A percentile compares a stretch with the other conserved stretches of the same genome.
Evolutionary conservation across 306 rosid genomes (phyloP).

Genomic region (Ceratonia siliqua): DNA sequence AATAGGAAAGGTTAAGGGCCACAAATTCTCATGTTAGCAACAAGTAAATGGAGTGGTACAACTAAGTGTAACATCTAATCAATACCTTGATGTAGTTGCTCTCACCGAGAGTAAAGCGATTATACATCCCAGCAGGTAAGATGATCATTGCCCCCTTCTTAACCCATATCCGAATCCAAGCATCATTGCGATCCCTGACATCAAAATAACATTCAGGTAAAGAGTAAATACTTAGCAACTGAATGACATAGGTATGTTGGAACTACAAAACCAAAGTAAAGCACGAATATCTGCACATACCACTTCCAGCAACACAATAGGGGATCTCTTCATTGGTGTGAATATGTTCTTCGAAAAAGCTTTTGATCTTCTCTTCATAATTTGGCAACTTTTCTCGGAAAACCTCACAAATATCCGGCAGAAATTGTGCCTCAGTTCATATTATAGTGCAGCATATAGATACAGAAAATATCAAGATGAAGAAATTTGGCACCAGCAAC

Average conservation of each 20-base stretch:
- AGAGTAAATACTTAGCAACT: slow-evolving; percentile 32
- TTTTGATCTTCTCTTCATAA: slow-evolving; percentile 91
- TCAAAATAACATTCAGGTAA: slow-evolving; percentile 86
- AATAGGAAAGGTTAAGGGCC: neutral
- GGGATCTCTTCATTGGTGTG: slow-evolving; percentile 98
- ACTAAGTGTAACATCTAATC: neutral
- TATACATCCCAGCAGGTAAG: slow-evolving; percentile 96
- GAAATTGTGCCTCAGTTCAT: slow-evolving; percentile 1
- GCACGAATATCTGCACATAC: slow-evolving; percentile 40
- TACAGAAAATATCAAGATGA: neutral
- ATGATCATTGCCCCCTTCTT: slow-evolving; percentile 97
- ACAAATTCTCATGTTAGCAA: neutral
- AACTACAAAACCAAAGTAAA: neutral
- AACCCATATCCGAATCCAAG: slow-evolving; percentile 92
- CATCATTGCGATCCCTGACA: slow-evolving; percentile 79
- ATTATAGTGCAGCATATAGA: neutral
- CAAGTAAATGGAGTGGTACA: neutral
- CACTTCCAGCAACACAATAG: slow-evolving; percentile 86
- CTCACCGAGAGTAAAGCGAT: slow-evolving; percentile 93
- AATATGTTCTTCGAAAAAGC: slow-evolving; percentile 88
- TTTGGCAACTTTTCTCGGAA: slow-evolving; percentile 92
- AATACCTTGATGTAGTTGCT: slow-evolving; percentile 89
- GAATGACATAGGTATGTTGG: neutral
- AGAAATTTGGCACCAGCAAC: neutral
- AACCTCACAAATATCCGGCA: slow-evolving; percentile 91